Percentiles rank a stretch among this genome's conserved stretches.
Evolutionary conservation across 2,329 filamentous ascomycete species (phyloP).

Genomic region (Elsinoe arachidis): DNA sequence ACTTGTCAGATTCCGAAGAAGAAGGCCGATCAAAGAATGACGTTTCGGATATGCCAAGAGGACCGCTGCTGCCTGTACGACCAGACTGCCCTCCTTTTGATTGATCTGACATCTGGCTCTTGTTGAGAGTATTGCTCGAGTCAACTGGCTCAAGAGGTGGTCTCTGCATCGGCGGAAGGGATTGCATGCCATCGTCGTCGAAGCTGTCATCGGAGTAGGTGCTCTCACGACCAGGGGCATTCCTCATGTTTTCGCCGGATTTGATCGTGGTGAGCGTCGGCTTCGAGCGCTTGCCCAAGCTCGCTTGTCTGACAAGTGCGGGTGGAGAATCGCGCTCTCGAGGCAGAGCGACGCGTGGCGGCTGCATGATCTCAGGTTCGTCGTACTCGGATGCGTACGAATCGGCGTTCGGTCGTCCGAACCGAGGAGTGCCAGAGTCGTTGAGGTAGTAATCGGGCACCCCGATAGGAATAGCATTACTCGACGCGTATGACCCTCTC

Average conservation of each 20-base stretch:
- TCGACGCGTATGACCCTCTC: constrained; percentile 39
- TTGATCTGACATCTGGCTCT: constrained; percentile 8
- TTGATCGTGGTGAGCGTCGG: constrained; percentile 42
- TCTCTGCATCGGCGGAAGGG: neutral
- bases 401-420: constrained; percentile 3
- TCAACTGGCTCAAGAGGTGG: constrained; percentile 2
- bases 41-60: constrained; percentile 25
- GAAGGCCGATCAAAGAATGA: constrained; percentile 27
- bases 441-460: constrained; percentile 34
- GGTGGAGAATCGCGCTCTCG: constrained; percentile 20
- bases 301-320: constrained; percentile 39
- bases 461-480: constrained; percentile 39
- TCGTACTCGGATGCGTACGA: constrained; percentile 12
- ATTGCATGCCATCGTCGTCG: constrained; percentile 3
- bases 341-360: neutral
- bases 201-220: constrained; percentile 12
- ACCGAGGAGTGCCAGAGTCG: constrained; percentile 12
- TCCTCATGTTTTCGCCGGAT: constrained; percentile 29
- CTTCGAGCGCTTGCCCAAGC: constrained; percentile 39
- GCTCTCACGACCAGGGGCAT: neutral
- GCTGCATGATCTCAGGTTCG: constrained; percentile 2
- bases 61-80: constrained; percentile 19
- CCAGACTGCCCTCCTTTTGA: constrained; percentile 13
- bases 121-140: constrained; percentile 5
- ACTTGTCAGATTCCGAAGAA: constrained; percentile 28